Evolutionary conservation across 1,284 basidiomycete species (phyloP).

Genomic region (Irpex lacteus): DNA sequence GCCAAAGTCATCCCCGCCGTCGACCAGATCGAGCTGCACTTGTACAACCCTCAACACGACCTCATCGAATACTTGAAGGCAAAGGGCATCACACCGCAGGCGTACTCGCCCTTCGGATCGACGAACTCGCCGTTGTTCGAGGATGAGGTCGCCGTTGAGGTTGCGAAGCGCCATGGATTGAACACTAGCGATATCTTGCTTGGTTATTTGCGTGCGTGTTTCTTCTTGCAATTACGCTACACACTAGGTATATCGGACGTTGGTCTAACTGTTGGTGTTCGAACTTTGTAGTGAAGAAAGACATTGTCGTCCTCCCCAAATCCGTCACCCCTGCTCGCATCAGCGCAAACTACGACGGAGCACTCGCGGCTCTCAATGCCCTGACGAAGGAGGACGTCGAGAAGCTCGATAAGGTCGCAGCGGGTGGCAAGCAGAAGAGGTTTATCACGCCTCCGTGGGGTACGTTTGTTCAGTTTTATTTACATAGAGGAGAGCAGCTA

Average conservation of each 20-base stretch:
- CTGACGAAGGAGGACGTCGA: constrained; percentile 61
- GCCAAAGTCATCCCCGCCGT: constrained; percentile 53
- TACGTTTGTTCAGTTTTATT: too few species aligned
- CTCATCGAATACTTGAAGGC: constrained; percentile 65
- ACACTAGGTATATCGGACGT: too few species aligned
- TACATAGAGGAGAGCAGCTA: too few species aligned
- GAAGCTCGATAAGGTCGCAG: constrained; percentile 62
- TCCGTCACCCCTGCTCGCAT: constrained; percentile 77
- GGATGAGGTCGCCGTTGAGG: constrained; percentile 63
- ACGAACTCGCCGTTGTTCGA: constrained; percentile 65
- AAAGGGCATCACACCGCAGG: constrained; percentile 73
- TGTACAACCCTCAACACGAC: constrained; percentile 76
- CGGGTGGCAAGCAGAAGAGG: constrained; percentile 63
- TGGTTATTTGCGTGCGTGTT: constrained; percentile 55
- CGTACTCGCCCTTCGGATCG: constrained; percentile 85
- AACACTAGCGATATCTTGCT: constrained; percentile 64
- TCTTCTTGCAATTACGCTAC: constrained; percentile 5
- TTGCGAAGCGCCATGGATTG: constrained; percentile 62
- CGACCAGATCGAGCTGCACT: constrained; percentile 73
- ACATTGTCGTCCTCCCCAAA: constrained; percentile 70
- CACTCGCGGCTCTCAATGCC: constrained; percentile 45
- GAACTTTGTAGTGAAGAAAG: constrained; percentile 50
- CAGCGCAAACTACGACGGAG: constrained; percentile 61
- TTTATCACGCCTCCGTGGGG: constrained; percentile 70
- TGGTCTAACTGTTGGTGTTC: too few species aligned